Evolutionary conservation across 2,329 filamentous ascomycete species (phyloP).

Genomic region (Catunica adiposa): DNA sequence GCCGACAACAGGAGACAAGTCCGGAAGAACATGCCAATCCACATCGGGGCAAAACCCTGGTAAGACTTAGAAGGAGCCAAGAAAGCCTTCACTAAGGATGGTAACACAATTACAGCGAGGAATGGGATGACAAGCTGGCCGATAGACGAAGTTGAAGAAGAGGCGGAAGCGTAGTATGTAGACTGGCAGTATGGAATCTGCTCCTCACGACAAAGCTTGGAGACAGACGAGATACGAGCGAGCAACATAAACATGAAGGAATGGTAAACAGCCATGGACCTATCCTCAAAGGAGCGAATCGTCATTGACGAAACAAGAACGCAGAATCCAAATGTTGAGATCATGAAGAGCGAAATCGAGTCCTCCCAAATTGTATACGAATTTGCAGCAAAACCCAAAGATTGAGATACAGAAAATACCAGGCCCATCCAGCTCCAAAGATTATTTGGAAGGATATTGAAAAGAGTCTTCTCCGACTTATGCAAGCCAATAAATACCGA

Average conservation of each 20-base stretch:
- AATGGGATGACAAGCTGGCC: slow-evolving; percentile 81
- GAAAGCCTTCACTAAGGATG: slow-evolving; percentile 62
- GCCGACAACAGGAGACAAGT: slow-evolving; percentile 59
- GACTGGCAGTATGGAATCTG: slow-evolving; percentile 95
- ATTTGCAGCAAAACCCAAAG: slow-evolving; percentile 89
- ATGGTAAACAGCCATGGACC: slow-evolving; percentile 66
- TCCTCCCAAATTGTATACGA: slow-evolving; percentile 99
- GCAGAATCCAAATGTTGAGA: slow-evolving; percentile 71
- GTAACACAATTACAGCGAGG: slow-evolving; percentile 52
- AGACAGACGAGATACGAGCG: slow-evolving; percentile 66
- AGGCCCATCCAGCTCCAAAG: slow-evolving; percentile 81
- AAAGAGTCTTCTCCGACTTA: slow-evolving; percentile 27
- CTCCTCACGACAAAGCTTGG: slow-evolving; percentile 87
- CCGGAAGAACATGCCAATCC: slow-evolving; percentile 70
- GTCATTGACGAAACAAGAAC: slow-evolving; percentile 60
- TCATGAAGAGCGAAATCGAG: slow-evolving; percentile 79
- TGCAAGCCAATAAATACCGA: slow-evolving; percentile 28
- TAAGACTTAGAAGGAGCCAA: slow-evolving; percentile 72
- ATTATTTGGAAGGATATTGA: slow-evolving; percentile 48
- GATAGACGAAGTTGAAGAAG: slow-evolving; percentile 77
- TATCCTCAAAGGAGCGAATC: slow-evolving; percentile 48
- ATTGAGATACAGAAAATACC: slow-evolving; percentile 69
- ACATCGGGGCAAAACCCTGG: slow-evolving; percentile 67
- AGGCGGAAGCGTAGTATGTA: slow-evolving; percentile 85
- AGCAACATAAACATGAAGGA: slow-evolving; percentile 69